Conservation (phyloP, 2,329 filamentous ascomycete species). For the Fusarium floridanum region DNA sequence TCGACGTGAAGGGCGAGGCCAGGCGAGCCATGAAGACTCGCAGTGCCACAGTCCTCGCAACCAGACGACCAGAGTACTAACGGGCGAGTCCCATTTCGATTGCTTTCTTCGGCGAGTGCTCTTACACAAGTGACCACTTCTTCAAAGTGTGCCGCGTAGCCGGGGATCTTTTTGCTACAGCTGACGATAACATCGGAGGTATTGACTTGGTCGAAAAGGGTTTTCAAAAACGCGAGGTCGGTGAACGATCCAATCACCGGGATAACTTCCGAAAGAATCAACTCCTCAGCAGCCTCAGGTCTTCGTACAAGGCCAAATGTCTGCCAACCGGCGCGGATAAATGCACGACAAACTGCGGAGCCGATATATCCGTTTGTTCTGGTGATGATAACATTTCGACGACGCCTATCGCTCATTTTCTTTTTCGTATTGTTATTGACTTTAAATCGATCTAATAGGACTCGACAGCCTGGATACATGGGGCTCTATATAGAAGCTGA, state of each 20-base stretch:
- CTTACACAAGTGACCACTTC: constrained; percentile 53
- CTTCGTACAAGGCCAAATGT: constrained; percentile 60
- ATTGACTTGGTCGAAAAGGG: constrained; percentile 40
- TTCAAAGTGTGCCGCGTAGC: constrained; percentile 56
- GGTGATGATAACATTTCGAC: constrained; percentile 56
- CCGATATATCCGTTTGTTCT: constrained; percentile 65
- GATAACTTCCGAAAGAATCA: constrained; percentile 54
- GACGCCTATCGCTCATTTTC: constrained; percentile 15
- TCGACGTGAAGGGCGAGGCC: constrained; percentile 59
- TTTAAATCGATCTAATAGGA: background rate
- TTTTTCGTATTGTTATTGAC: background rate
- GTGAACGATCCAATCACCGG: constrained; percentile 57
- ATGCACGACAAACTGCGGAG: constrained; percentile 58
- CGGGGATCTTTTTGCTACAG: constrained; percentile 55
- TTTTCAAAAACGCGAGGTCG: constrained; percentile 47
- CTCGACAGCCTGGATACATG: background rate
- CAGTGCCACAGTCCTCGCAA: constrained; percentile 63
- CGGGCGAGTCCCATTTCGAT: constrained; percentile 50
- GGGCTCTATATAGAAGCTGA: background rate
- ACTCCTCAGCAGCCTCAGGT: constrained; percentile 42
- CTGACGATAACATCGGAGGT: constrained; percentile 59
- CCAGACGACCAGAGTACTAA: constrained; percentile 62
- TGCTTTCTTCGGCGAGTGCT: constrained; percentile 50
- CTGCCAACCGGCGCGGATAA: constrained; percentile 59
- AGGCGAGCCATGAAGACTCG: constrained; percentile 50